Evolutionary conservation across 345 rosid genomes (phyloP).

Genomic region (Rhizophora mangle): DNA sequence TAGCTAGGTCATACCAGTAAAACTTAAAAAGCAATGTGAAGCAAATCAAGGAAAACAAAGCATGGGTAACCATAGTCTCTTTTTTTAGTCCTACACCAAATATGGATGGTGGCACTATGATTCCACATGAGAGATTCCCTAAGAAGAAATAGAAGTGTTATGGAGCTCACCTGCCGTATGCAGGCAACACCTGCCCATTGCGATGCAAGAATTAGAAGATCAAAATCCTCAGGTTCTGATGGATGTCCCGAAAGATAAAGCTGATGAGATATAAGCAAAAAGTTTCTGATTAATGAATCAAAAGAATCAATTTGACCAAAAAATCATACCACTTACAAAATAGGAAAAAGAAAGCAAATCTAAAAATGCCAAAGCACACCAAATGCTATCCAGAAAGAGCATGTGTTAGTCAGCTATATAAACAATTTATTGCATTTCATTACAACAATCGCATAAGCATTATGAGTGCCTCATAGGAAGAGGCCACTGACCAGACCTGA

Average conservation of each 20-base stretch:
- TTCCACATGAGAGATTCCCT: background rate
- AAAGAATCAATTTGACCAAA: background rate
- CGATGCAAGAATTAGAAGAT: conserved; percentile 69
- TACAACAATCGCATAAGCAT: background rate
- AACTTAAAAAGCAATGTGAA: too few species aligned
- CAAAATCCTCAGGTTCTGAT: conserved; percentile 46
- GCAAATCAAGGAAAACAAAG: too few species aligned
- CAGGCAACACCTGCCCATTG: conserved; percentile 77
- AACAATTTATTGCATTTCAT: background rate
- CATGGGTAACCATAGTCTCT: too few species aligned
- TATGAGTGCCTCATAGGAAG: background rate
- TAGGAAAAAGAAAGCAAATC: background rate
- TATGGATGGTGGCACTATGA: too few species aligned
- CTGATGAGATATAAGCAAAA: conserved; percentile 31
- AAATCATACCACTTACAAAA: background rate
- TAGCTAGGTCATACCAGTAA: background rate
- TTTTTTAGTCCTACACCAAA: too few species aligned
- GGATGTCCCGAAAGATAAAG: conserved; percentile 44
- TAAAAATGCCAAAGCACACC: background rate
- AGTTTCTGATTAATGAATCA: background rate
- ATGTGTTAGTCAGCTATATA: background rate
- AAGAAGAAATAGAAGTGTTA: background rate
- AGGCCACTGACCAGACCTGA: background rate
- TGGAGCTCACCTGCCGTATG: conserved; percentile 51
- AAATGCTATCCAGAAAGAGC: background rate